Evolutionary conservation across 768 basidiomycete species (phyloP).

Genomic region (Naganishia vishniacii): DNA sequence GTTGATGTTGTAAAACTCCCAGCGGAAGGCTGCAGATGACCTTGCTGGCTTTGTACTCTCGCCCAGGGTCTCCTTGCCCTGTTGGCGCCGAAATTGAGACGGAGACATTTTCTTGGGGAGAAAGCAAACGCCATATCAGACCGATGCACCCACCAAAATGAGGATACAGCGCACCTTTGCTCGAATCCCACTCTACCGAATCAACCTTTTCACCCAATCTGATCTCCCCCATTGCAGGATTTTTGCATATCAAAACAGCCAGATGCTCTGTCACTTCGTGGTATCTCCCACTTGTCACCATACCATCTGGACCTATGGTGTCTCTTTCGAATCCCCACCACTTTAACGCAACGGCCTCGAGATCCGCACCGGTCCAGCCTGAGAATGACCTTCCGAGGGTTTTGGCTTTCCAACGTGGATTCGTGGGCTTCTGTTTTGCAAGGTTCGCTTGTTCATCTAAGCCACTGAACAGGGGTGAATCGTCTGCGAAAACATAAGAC

Average conservation of each 20-base stretch:
- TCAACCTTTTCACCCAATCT: slow-evolving; percentile 4
- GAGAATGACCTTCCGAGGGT: slow-evolving; percentile 17
- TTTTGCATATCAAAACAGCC: background rate
- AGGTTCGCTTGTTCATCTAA: background rate
- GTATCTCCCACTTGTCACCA: slow-evolving; percentile 23
- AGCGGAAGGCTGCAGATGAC: slow-evolving; percentile 46
- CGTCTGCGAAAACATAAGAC: slow-evolving; percentile 1
- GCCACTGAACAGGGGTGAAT: slow-evolving; percentile 20
- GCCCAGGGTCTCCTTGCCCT: background rate
- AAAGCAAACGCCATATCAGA: background rate
- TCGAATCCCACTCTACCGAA: background rate
- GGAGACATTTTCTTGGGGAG: background rate
- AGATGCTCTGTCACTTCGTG: slow-evolving; percentile 11
- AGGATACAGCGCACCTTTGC: background rate
- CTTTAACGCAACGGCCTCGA: slow-evolving; percentile 27
- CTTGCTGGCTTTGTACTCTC: slow-evolving; percentile 30
- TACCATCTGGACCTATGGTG: slow-evolving; percentile 26
- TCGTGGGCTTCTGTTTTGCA: background rate
- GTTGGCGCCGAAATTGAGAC: background rate
- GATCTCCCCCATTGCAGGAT: background rate
- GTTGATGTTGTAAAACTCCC: slow-evolving; percentile 38
- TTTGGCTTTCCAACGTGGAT: slow-evolving; percentile 9
- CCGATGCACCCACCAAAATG: background rate
- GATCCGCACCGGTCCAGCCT: slow-evolving; percentile 31
- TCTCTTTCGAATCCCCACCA: slow-evolving; percentile 33